These are phyloP conservation scores for Zostera marina DNA, from an alignment of 116 monocot genomes.

Conservation along the genomic window DNA sequence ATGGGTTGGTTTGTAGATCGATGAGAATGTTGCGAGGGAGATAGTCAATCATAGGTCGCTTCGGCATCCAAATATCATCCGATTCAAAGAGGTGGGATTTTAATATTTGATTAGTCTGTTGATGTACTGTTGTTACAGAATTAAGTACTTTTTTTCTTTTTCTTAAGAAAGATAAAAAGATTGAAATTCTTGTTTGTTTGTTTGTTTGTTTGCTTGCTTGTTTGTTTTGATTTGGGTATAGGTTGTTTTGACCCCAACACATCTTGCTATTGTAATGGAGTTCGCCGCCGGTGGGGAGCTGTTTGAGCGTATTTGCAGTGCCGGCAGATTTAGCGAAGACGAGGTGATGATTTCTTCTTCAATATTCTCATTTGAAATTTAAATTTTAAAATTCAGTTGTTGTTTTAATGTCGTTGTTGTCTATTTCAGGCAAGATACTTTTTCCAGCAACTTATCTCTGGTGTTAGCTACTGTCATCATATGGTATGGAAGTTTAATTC, in stretches of 20 bases:
- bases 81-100: slow-evolving; percentile 56
- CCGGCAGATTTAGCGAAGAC: slow-evolving; percentile 71
- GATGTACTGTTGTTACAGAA: not conserved
- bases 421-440: slow-evolving; percentile 71
- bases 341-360: slow-evolving; percentile 20
- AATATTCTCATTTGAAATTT: not conserved
- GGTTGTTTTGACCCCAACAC: slow-evolving; percentile 69
- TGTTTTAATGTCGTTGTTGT: not conserved
- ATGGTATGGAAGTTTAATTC: slow-evolving; percentile 19
- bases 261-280: slow-evolving; percentile 78
- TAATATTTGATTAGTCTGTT: not conserved
- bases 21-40: slow-evolving; percentile 79
- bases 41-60: slow-evolving; percentile 76
- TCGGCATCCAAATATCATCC: slow-evolving; percentile 75
- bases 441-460: slow-evolving; percentile 89
- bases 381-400: not conserved
- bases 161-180: not conserved
- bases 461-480: slow-evolving; percentile 85
- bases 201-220: not conserved
- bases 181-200: no score
- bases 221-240: slow-evolving; percentile 6
- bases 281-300: slow-evolving; percentile 78
- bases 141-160: not conserved
- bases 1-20: slow-evolving; percentile 26
- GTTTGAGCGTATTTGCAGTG: slow-evolving; percentile 65